Conservation (phyloP, 1,284 basidiomycete genomes). For the Rhodotorula sp. region DNA sequence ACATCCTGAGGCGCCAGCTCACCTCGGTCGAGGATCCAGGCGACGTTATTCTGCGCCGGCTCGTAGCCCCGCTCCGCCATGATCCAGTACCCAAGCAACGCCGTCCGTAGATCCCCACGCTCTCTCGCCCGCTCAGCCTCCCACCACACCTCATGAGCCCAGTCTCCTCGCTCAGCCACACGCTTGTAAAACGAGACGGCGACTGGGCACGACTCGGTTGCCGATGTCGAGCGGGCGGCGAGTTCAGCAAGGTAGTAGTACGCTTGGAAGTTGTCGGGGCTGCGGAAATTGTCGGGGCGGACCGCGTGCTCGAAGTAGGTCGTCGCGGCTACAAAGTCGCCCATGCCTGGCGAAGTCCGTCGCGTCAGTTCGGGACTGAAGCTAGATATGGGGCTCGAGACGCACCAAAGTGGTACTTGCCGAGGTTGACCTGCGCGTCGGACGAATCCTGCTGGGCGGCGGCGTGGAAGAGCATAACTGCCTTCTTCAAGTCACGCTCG, state of each 20-base stretch:
- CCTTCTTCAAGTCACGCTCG: slow-evolving; percentile 56
- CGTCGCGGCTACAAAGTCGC: slow-evolving; percentile 64
- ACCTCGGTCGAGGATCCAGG: slow-evolving; percentile 89
- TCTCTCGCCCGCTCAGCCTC: slow-evolving; percentile 81
- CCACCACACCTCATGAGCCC: slow-evolving; percentile 74
- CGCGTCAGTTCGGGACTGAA: slow-evolving; percentile 2
- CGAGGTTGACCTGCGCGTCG: slow-evolving; percentile 87
- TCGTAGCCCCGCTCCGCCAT: slow-evolving; percentile 90
- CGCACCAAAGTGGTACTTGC: slow-evolving; percentile 76
- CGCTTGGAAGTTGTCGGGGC: slow-evolving; percentile 75
- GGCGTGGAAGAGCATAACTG: slow-evolving; percentile 66
- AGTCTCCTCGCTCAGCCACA: slow-evolving; percentile 80
- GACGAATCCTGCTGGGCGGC: slow-evolving; percentile 81
- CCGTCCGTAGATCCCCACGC: slow-evolving; percentile 62
- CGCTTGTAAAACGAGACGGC: slow-evolving; percentile 87
- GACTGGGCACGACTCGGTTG: slow-evolving; percentile 64
- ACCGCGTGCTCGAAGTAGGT: slow-evolving; percentile 78
- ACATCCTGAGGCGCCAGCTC: slow-evolving; percentile 24
- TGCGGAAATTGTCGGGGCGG: slow-evolving; percentile 59
- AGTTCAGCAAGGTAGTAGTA: slow-evolving; percentile 86
- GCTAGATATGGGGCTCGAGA: not conserved
- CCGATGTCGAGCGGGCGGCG: slow-evolving; percentile 56
- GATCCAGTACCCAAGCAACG: slow-evolving; percentile 90
- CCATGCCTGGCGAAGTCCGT: slow-evolving; percentile 60
- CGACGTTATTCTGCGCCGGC: slow-evolving; percentile 92